A percentile compares a stretch with the other conserved stretches of the same genome.
Evolutionary conservation across 768 basidiomycete species (phyloP).

Genomic region (Sutorius australiensis): DNA sequence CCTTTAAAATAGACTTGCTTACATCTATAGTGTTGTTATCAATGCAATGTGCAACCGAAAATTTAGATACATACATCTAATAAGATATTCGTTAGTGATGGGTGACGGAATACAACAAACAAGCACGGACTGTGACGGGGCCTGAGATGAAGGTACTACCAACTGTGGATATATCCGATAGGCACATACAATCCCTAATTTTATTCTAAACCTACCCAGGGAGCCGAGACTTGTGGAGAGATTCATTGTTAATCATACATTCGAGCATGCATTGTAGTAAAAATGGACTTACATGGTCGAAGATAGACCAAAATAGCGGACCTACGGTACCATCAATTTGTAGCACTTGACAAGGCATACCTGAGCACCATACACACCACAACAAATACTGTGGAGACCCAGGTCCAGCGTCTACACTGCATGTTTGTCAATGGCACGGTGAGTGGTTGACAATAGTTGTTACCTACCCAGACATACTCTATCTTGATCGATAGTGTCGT

Average conservation of each 20-base stretch:
- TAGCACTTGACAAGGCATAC: not conserved
- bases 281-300: not conserved
- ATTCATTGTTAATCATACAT: not conserved
- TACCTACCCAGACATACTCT: conserved; percentile 11
- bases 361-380: not conserved
- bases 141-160: not conserved
- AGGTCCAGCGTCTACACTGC: conserved; percentile 2
- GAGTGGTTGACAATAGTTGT: too few species aligned
- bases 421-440: not conserved
- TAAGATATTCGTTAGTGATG: not conserved
- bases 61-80: not conserved
- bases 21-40: too few species aligned
- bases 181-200: not conserved
- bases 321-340: not conserved
- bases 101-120: not conserved
- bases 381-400: conserved; percentile 6
- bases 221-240: not conserved
- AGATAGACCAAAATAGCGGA: conserved; percentile 6
- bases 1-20: too few species aligned
- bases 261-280: not conserved
- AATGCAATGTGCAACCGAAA: too few species aligned
- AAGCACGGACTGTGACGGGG: not conserved
- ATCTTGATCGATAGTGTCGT: not conserved
- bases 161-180: not conserved
- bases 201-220: not conserved